A percentile compares a stretch with the other conserved stretches of the same genome.
These are phyloP conservation scores for Podospora conica DNA, from an alignment of 495 filamentous ascomycete species.

Conservation along the genomic window DNA sequence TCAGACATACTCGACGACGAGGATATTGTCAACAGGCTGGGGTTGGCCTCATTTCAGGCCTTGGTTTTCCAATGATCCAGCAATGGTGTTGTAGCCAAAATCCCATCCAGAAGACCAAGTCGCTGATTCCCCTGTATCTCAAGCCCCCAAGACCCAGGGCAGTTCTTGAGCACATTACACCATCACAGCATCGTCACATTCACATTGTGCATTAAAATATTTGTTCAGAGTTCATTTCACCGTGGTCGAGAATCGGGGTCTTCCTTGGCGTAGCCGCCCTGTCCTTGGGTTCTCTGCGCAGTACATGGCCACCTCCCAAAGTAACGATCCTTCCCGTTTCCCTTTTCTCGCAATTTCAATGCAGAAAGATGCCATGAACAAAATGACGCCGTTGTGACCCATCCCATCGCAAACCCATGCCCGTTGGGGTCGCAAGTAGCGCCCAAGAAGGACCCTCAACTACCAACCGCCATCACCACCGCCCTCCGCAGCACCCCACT, in stretches of 20 bases:
- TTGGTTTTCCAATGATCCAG: background rate
- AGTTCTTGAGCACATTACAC: too few relatives aligned
- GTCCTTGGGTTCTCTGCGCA: constrained; percentile 17
- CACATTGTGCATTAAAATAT: background rate
- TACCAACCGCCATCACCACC: background rate
- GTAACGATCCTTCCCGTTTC: constrained; percentile 26
- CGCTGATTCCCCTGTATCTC: background rate
- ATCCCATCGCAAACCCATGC: constrained; percentile 25
- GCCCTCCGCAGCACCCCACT: background rate
- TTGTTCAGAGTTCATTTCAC: constrained; percentile 23
- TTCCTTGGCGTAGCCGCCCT: constrained; percentile 23
- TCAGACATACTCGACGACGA: too few relatives aligned
- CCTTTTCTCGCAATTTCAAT: constrained; percentile 29
- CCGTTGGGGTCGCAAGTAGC: constrained; percentile 17
- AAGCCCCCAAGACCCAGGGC: too few relatives aligned
- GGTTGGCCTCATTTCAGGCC: too few relatives aligned
- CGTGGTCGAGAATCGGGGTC: constrained; percentile 19
- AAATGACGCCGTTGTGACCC: constrained; percentile 32
- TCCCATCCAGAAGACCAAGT: background rate
- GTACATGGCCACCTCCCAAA: constrained; percentile 21
- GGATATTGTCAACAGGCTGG: too few relatives aligned
- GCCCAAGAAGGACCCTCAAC: constrained; percentile 14
- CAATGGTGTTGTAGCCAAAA: background rate
- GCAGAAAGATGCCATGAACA: constrained; percentile 28
- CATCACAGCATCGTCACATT: background rate